Evolutionary conservation across 2,329 filamentous ascomycete species (phyloP).

Genomic region (Chalara sp.): DNA sequence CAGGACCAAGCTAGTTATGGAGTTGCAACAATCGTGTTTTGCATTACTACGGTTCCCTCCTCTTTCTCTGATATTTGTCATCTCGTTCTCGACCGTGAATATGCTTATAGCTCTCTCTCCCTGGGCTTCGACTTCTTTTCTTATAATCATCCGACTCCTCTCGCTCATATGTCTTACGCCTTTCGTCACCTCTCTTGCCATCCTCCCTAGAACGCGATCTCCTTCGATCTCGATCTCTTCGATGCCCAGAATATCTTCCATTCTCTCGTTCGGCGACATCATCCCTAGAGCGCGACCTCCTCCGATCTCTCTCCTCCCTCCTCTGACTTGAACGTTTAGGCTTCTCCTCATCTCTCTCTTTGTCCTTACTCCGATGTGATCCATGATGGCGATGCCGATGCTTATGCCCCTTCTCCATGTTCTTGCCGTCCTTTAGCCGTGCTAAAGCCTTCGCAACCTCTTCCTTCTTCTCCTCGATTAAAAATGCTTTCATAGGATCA

Average conservation of each 20-base stretch:
- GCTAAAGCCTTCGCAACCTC: conserved; percentile 69
- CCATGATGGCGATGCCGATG: conserved; percentile 20
- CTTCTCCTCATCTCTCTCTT: conserved; percentile 7
- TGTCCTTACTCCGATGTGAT: conserved; percentile 13
- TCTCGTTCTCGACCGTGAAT: conserved; percentile 4
- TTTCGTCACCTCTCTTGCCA: conserved; percentile 2
- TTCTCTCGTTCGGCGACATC: background rate
- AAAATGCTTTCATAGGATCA: conserved; percentile 91
- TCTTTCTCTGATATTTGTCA: conserved; percentile 1
- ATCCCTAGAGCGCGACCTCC: conserved; percentile 13
- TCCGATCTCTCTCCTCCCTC: conserved; percentile 10
- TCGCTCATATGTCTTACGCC: conserved; percentile 2
- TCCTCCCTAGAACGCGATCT: conserved; percentile 13
- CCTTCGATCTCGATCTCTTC: conserved; percentile 8
- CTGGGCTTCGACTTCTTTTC: conserved; percentile 8
- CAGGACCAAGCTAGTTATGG: too few relatives aligned
- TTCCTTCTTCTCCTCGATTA: conserved; percentile 87
- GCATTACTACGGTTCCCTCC: conserved; percentile 12
- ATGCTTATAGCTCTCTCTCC: background rate
- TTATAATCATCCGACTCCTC: conserved; percentile 4
- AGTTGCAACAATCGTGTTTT: background rate
- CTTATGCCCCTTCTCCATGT: conserved; percentile 16
- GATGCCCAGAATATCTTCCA: background rate
- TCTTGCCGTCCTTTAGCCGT: conserved; percentile 34
- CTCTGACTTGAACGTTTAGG: conserved; percentile 11